Evolutionary conservation across 176 grass and related monocot genomes (phyloP).

Genomic region (Dendrocalamus sinicus): DNA sequence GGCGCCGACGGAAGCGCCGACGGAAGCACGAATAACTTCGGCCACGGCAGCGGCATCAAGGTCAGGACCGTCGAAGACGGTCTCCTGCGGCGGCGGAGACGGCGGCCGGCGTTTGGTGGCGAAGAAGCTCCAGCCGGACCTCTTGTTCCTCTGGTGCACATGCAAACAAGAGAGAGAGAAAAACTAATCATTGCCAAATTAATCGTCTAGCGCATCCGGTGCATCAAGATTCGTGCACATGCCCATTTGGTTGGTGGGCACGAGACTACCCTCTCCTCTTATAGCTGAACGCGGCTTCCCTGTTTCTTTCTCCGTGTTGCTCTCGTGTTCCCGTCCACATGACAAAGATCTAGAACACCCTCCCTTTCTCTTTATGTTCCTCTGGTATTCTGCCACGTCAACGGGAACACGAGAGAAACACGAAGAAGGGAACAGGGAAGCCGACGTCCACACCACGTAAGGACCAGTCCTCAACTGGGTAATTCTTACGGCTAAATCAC

Average conservation of each 20-base stretch:
- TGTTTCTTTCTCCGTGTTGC: too few relatives aligned
- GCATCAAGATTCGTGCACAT: slow-evolving; percentile 36
- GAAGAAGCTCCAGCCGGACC: slow-evolving; percentile 23
- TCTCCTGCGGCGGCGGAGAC: neutral
- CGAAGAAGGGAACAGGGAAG: too few relatives aligned
- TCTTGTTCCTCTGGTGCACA: slow-evolving; percentile 38
- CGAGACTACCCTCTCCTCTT: neutral
- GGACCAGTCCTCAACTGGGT: neutral
- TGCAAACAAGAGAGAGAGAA: neutral
- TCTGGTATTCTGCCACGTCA: too few relatives aligned
- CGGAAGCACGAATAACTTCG: neutral
- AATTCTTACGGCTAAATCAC: neutral
- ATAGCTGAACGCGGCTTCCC: neutral
- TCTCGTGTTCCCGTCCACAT: too few relatives aligned
- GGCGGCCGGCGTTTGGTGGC: slow-evolving; percentile 40
- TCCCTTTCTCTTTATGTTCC: too few relatives aligned
- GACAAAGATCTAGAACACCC: too few relatives aligned
- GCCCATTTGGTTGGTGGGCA: neutral
- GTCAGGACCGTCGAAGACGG: slow-evolving; percentile 11
- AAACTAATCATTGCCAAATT: neutral
- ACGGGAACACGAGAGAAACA: too few relatives aligned
- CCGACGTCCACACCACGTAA: neutral
- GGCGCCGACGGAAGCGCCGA: slow-evolving; percentile 22
- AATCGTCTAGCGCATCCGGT: neutral
- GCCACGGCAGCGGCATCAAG: slow-evolving; percentile 13